phyloP scores from a whole-genome alignment of 2,329 filamentous ascomycete species.

The Chalaropsis ovoidea region DNA sequence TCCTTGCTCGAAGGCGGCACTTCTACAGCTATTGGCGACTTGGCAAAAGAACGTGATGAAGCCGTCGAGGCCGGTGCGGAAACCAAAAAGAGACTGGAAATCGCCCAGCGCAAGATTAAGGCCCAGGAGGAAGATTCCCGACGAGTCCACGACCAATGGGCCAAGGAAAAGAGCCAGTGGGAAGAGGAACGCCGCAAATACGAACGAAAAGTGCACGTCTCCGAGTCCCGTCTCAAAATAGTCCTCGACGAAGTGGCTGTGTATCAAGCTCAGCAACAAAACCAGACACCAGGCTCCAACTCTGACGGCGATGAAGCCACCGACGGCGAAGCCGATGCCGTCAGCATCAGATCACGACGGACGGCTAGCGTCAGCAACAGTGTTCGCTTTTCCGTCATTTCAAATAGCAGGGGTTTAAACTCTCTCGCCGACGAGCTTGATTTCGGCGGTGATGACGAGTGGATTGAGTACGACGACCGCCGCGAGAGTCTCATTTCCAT shows the following conservation, averaged over 20 bases:
- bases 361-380: constrained; percentile 65
- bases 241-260: constrained; percentile 78
- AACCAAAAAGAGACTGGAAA: constrained; percentile 65
- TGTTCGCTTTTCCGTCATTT: constrained; percentile 62
- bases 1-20: constrained; percentile 80
- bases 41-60: constrained; percentile 77
- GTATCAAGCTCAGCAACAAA: constrained; percentile 48
- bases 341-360: constrained; percentile 47
- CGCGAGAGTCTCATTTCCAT: constrained; percentile 48
- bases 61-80: constrained; percentile 64
- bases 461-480: constrained; percentile 62
- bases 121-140: constrained; percentile 74
- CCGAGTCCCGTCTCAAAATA: constrained; percentile 72
- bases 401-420: constrained; percentile 48
- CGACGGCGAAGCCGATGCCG: constrained; percentile 57
- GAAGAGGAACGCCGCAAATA: constrained; percentile 69
- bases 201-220: constrained; percentile 80
- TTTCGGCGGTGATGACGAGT: constrained; percentile 67
- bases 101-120: constrained; percentile 64
- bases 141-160: constrained; percentile 69
- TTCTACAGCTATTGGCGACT: constrained; percentile 70
- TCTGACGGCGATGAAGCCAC: constrained; percentile 50
- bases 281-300: constrained; percentile 32
- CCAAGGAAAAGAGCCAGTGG: constrained; percentile 74
- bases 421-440: constrained; percentile 87